Base-by-base conservation (phyloP, 1,284 basidiomycete genomes). In the Sporisorium reilianum region DNA sequence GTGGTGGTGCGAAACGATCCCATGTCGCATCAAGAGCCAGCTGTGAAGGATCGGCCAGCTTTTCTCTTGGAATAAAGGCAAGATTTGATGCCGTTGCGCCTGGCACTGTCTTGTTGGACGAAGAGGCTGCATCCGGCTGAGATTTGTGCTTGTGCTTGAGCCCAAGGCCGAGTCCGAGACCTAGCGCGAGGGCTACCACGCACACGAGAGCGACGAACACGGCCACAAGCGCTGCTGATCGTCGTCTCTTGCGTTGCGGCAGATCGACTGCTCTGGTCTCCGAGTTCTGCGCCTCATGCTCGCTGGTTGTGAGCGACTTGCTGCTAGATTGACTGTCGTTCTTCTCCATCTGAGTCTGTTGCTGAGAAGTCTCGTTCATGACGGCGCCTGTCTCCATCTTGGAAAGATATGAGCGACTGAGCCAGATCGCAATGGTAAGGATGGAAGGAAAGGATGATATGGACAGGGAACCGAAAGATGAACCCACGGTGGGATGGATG, bases 121-220 rank as follows among this genome's bases (percentile, higher is more conserved):
- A 32, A 5, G 61, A 32, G 6, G 64, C 12, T 26, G 69, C 41
- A 60, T 56, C 49, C 41, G 60, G 28, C 16, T 45, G 53, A 11
- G 61, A 61, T 42, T 73, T 64, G 28, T 72, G 62, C 32, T 67
- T 62, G 55, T 85, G 81, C 51, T 80, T 79, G 18, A 85, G 69
- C 0, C 86, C 86, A 12, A 87, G 75, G 7, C 87, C 87, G 18
- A 87, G 85, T 6, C 86, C 87, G 2, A 88, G 82, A 0, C 85
- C 85, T 9, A 87, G 80, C 0, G 72, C 84, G 18, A 87, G 77
- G 16, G 75, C 85, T 7, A 87, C 79, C 7, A 84, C 67, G 30
- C 84, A 64, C 42, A 84, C 16, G 18, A 74, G 32, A 2, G 51
- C 59, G 1, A 14, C 51, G 5, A 55, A 4, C 3, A 50, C 22